These are phyloP conservation scores for Thelonectria discophora DNA, from an alignment of 2,329 filamentous ascomycete species.

Conservation along the genomic window DNA sequence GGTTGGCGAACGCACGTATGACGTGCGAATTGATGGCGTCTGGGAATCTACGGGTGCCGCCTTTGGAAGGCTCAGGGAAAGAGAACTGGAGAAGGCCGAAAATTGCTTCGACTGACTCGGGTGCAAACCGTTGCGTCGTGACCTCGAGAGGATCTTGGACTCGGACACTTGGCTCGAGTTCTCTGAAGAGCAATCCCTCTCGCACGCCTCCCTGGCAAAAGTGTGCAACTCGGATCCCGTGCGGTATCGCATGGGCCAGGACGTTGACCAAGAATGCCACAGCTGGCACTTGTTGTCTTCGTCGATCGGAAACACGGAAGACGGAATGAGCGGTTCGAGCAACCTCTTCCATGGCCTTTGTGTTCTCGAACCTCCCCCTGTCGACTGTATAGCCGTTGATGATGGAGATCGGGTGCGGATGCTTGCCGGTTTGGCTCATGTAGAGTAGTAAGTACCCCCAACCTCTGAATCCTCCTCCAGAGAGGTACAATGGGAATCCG, in stretches of 20 bases:
- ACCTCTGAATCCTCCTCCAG: constrained; percentile 76
- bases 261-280: constrained; percentile 73
- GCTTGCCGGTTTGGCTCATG: constrained; percentile 65
- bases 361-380: constrained; percentile 62
- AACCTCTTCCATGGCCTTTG: constrained; percentile 48
- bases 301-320: constrained; percentile 72
- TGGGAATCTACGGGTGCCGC: constrained; percentile 43
- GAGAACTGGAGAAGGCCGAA: constrained; percentile 56
- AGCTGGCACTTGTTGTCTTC: constrained; percentile 72
- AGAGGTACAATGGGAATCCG: constrained; percentile 70
- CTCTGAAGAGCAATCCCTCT: constrained; percentile 71
- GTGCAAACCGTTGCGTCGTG: constrained; percentile 64
- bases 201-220: constrained; percentile 78
- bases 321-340: constrained; percentile 47
- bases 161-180: constrained; percentile 57
- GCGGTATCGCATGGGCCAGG: constrained; percentile 66
- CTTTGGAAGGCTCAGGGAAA: constrained; percentile 51
- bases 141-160: constrained; percentile 66
- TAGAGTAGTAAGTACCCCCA: constrained; percentile 72
- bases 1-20: constrained; percentile 65
- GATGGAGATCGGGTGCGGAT: constrained; percentile 74
- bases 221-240: constrained; percentile 64
- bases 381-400: constrained; percentile 74
- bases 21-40: constrained; percentile 55
- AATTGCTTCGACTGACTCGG: constrained; percentile 56